Conservation (phyloP, 768 basidiomycete genomes). For the Gloeopeniophorella convolvens region DNA sequence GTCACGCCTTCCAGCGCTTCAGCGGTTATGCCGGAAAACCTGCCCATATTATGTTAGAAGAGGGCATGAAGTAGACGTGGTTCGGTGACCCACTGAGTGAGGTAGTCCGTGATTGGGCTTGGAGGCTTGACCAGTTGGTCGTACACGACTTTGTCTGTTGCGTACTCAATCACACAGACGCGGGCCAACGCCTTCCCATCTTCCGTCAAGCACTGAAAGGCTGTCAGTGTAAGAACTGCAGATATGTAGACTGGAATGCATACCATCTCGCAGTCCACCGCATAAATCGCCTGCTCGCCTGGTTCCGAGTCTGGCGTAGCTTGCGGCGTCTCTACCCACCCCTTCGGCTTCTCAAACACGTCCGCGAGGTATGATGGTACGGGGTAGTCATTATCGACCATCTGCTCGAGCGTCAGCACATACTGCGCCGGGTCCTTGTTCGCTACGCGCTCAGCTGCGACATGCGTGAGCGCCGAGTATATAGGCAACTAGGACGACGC, state of each 20-base stretch:
- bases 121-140: conserved; percentile 87
- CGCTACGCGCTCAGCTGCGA: conserved; percentile 50
- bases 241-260: conserved; percentile 20
- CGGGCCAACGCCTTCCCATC: conserved; percentile 87
- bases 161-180: conserved; percentile 76
- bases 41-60: conserved; percentile 24
- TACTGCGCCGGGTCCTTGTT: conserved; percentile 65
- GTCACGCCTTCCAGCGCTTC: conserved; percentile 61
- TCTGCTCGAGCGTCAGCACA: conserved; percentile 71
- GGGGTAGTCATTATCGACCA: conserved; percentile 93
- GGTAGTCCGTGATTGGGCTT: conserved; percentile 81
- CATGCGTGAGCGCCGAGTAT: neutral
- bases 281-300: conserved; percentile 50
- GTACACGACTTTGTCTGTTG: conserved; percentile 66
- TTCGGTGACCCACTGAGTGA: conserved; percentile 60
- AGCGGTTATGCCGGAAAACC: conserved; percentile 92
- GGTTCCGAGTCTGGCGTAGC: conserved; percentile 27
- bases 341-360: conserved; percentile 52
- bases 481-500: conserved; percentile 9
- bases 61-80: neutral
- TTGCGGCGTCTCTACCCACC: conserved; percentile 81
- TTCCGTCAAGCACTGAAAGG: conserved; percentile 71
- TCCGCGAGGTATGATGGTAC: conserved; percentile 81
- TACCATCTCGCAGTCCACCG: conserved; percentile 98
- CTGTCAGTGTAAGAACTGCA: neutral